Evolutionary conservation across 106 monocot species (phyloP).

Genomic region (Ottelia alismoides): DNA sequence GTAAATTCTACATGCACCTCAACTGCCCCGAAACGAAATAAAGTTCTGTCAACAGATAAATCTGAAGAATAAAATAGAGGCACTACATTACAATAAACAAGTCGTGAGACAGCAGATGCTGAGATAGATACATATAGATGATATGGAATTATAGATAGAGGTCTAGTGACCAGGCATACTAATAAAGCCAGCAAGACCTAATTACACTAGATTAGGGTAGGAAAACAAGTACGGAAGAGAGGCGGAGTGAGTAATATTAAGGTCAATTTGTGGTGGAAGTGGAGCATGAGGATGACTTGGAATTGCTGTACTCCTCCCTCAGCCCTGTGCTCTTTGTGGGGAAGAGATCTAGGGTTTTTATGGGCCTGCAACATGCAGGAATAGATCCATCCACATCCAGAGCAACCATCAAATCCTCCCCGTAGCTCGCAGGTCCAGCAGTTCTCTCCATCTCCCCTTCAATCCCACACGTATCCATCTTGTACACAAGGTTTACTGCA

Average conservation of each 20-base stretch:
- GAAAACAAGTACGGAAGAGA: too few species aligned
- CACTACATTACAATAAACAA: neutral
- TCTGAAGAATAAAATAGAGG: neutral
- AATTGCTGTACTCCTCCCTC: conserved; percentile 43
- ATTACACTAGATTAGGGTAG: neutral
- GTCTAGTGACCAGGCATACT: neutral
- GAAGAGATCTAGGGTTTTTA: conserved; percentile 63
- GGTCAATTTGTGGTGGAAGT: conserved; percentile 18
- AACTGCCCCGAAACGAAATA: too few species aligned
- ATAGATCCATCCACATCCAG: neutral
- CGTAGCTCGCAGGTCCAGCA: neutral
- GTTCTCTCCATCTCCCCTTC: neutral
- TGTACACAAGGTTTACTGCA: conserved; percentile 27
- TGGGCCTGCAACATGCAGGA: conserved; percentile 22
- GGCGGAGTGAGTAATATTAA: too few species aligned
- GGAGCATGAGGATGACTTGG: conserved; percentile 58
- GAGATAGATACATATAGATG: neutral
- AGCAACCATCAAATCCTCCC: neutral
- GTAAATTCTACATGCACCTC: too few species aligned
- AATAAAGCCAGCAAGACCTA: neutral
- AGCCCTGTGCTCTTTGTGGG: conserved; percentile 50
- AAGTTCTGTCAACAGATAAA: too few species aligned
- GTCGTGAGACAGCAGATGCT: neutral
- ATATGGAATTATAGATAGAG: too few species aligned
- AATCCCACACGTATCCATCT: conserved; percentile 16